phyloP scores from a whole-genome alignment of 2,329 filamentous ascomycete species.

The Sclerotinia subarctica region DNA sequence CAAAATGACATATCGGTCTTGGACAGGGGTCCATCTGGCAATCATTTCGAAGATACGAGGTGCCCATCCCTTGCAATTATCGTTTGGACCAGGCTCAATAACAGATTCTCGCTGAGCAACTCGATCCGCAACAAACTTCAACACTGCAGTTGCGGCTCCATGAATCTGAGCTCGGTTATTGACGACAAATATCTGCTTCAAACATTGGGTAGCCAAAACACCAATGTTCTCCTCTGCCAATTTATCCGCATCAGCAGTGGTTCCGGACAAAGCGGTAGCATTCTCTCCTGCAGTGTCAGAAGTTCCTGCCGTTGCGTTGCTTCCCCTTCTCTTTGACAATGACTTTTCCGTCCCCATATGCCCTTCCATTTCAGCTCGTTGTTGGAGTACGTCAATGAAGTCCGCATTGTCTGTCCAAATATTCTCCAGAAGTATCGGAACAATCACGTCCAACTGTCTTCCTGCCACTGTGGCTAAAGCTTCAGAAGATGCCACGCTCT shows the following conservation, averaged over 20 bases:
- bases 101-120: slow-evolving; percentile 51
- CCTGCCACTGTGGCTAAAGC: slow-evolving; percentile 71
- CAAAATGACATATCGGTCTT: slow-evolving; percentile 89
- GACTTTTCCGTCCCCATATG: slow-evolving; percentile 62
- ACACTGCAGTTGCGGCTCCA: slow-evolving; percentile 66
- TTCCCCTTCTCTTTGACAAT: slow-evolving; percentile 66
- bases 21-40: slow-evolving; percentile 85
- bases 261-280: slow-evolving; percentile 70
- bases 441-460: slow-evolving; percentile 71
- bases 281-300: slow-evolving; percentile 63
- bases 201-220: slow-evolving; percentile 76
- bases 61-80: slow-evolving; percentile 66
- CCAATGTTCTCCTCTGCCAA: slow-evolving; percentile 86
- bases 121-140: slow-evolving; percentile 69
- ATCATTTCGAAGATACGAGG: slow-evolving; percentile 77
- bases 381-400: slow-evolving; percentile 65
- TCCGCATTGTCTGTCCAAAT: slow-evolving; percentile 72
- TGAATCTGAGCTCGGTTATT: slow-evolving; percentile 82
- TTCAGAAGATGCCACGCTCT: slow-evolving; percentile 76
- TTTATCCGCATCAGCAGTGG: slow-evolving; percentile 82
- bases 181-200: slow-evolving; percentile 80
- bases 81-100: slow-evolving; percentile 46
- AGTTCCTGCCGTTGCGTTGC: slow-evolving; percentile 74
- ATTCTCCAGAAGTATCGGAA: slow-evolving; percentile 85
- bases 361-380: slow-evolving; percentile 65